Conservation (phyloP, 768 basidiomycete species). For the Leccinum ochraceum region DNA sequence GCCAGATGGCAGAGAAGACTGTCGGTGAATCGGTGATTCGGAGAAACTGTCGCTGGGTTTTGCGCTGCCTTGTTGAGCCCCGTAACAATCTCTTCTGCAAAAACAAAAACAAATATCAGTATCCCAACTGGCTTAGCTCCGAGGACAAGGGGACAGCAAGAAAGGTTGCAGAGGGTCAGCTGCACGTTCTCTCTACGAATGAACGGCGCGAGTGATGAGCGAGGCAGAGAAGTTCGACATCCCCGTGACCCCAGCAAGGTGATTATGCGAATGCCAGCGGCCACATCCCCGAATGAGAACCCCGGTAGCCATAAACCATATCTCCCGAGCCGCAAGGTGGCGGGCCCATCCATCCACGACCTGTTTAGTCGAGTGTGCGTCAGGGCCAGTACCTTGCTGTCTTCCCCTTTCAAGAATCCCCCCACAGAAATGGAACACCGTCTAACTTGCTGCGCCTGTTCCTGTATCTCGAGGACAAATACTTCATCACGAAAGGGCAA, state of each 20-base stretch:
- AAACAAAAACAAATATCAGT: slow-evolving; percentile 26
- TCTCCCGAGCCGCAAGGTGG: slow-evolving; percentile 8
- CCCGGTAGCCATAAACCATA: slow-evolving; percentile 7
- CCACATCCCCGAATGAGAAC: slow-evolving; percentile 16
- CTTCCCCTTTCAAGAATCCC: neutral
- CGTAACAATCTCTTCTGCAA: neutral
- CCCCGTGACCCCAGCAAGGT: slow-evolving; percentile 19
- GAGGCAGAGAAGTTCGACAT: slow-evolving; percentile 22
- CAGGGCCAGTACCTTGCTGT: slow-evolving; percentile 6
- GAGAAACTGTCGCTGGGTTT: slow-evolving; percentile 27
- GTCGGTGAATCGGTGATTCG: slow-evolving; percentile 22
- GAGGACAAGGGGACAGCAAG: slow-evolving; percentile 3
- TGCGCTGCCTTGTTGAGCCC: neutral
- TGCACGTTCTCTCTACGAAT: slow-evolving; percentile 16
- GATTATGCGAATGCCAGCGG: slow-evolving; percentile 6
- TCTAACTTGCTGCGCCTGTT: neutral
- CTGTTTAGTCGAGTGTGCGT: slow-evolving; percentile 9
- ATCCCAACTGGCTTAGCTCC: slow-evolving; percentile 2
- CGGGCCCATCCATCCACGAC: slow-evolving; percentile 3
- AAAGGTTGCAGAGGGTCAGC: slow-evolving; percentile 6
- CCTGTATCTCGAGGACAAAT: slow-evolving; percentile 5
- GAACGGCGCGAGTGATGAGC: slow-evolving; percentile 21
- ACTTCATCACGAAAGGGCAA: slow-evolving; percentile 4
- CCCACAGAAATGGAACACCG: slow-evolving; percentile 5
- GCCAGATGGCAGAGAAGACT: neutral